Evolutionary conservation across 2,329 filamentous ascomycete species (phyloP), one percentile per base, ranked within the genome.

Genomic region (Xylariaceae sp.): DNA sequence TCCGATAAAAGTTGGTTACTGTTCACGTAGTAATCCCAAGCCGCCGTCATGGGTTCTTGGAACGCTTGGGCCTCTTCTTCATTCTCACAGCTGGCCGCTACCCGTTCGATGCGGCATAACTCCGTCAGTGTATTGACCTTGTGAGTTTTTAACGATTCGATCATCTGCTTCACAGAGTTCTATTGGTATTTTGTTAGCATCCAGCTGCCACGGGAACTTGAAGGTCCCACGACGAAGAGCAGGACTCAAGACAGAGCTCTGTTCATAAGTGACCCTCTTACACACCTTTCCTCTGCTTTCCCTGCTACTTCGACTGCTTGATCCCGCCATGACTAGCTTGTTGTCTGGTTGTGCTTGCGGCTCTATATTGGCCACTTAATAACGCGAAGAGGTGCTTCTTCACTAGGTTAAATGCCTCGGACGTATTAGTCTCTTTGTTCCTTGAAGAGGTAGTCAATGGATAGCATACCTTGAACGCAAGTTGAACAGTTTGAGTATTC

Each of bases 61-160:
- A 84, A 81, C 3, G 77, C 77, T 23, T 80, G 78, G 11, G 81
- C 80, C 40, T 88, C 81, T 47, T 84, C 82, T 36, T 82, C 77
- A 33, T 79, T 76, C 26, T 83, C 78, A 54, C 82, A 79, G 2
- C 75, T 70, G 3, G 84, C 82, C 20, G 88, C 85, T 3, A 82
- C 76, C 50, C 83, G 81, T 68, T 92, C 88, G 61, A 90, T 85
- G 13, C 86, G 84, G 60, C 87, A 85, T 23, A 91, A 81, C 58
- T 89, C 87, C 0, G 84, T 86, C 16, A 91, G 76, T 0, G 88
- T 91, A 67, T 91, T 91, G 68, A 91, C 77, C n/a, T 82, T 82
- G 64, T 88, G 86, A 0, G 82, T 84, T 36, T 76, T 76, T 18
- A 91, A 77, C 0, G 85, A 83, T 20, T 84, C 76, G 58, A 90